Evolutionary conservation across 495 filamentous ascomycete species (phyloP), one percentile per base, ranked within the genome.

Genomic region (Aspergillus heteromorphus): DNA sequence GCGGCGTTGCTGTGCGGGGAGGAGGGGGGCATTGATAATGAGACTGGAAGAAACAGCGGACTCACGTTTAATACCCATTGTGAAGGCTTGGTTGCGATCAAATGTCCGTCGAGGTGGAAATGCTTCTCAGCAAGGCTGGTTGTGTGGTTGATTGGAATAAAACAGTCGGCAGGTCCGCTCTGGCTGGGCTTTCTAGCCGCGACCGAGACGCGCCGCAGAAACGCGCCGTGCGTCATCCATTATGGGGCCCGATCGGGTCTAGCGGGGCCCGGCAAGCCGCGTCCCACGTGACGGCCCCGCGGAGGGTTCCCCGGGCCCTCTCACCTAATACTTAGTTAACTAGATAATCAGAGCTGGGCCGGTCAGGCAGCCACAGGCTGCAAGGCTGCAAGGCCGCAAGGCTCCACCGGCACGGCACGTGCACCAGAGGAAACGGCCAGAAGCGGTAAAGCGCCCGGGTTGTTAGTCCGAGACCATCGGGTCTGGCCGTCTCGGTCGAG

Each of bases 1-100:
- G n/a, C n/a, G n/a, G 45, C 13, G 6, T 9, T 21, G 31, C 13
- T 25, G 17, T 2, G 14, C 7, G 14, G 8, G 2, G 23, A 6
- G 18, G 14, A 4, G 2, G 23, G 4, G 18, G 27, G 11, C 9
- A 42, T 25, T 31, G 19, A 17, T 1, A 11, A 40, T 2, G 10
- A 27, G n/a, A 16, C 6, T 0, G 34, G 2, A 10, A 5, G n/a
- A 34, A n/a, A 11, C 1, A 6, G 6, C 20, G 10, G 11, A 70
- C 71, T 61, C 64, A 84, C 82, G 74, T 73, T 95, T 97, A 63
- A 97, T 97, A 77, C 92, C 92, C 92, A 97, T 97, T 14, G 65
- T 82, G 57, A 20, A 48, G 45, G 13, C 45, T 51, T 7, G 8
- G 11, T 0, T 40, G 13, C 8, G 10, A 16, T 42, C 43, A 9